Base-by-base conservation (phyloP, 108 stramenopile genomes). In the Cyclotella choctawhatcheeana region DNA sequence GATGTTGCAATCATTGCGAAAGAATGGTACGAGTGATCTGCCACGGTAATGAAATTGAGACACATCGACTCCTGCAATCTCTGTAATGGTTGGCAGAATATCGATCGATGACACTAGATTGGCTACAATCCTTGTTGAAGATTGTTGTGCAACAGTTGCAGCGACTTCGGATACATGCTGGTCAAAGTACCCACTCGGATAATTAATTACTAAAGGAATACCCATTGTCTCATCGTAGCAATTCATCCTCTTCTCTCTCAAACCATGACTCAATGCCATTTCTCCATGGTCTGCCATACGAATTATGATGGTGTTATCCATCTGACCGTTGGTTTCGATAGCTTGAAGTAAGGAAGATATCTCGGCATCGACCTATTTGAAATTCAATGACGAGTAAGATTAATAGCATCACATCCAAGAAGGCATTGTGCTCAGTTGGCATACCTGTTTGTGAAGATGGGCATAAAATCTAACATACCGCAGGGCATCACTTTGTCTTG, bases 251-350 rank as follows among this genome's bases (percentile, higher is more conserved):
- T 87, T 87, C 58, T 84, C 86, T 71, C 81, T 77, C 37, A 87
- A 44, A 16, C 81, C 71, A 65, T 87, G 86, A 58, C 77, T 80
- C 64, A 87, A 34, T 22, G 56, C 68, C 26, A 62, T 31, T 62
- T 87, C 84, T 10, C 86, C 86, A 44, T 87, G 86, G 65, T 87
- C 86, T 34, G 86, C 81, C 58, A 82, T 80, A 44, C 84, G 78
- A 24, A 85, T 30, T 34, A 87, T 83, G 21, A 85, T 61, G 35
- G 86, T 87, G 44, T 76, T 63, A 26, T 85, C 82, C 54, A 74
- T 83, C 33, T 77, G 67, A 14, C 66, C 81, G 26, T 55, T 61
- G 35, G 56, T 50, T 44, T 87, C 82, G 22, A 87, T 29, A 20
- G 62, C 62, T 44, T 85, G 73, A 18, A 87, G 51, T 14, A 87